Percentiles rank a stretch among this genome's conserved stretches.
Conservation (phyloP, 129 eudicot species). For the Centella asiatica region DNA sequence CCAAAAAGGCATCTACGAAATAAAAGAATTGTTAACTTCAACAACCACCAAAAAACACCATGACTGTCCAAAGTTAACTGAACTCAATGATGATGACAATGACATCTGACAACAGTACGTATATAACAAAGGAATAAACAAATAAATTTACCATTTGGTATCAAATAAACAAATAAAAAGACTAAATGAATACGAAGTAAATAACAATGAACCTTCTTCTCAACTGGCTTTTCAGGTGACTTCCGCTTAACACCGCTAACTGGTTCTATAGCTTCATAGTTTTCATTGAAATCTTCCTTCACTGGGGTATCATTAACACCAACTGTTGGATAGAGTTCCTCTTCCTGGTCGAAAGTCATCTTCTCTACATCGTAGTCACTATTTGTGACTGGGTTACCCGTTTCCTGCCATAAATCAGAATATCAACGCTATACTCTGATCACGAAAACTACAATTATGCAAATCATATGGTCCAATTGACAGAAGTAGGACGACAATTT, state of each 20-base stretch:
- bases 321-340: slow-evolving; percentile 59
- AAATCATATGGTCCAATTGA: not conserved
- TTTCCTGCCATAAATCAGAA: slow-evolving; percentile 28
- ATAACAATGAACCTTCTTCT: slow-evolving; percentile 43
- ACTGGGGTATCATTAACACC: slow-evolving; percentile 32
- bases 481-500: too few relatives aligned
- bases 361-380: slow-evolving; percentile 59
- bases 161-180: not conserved
- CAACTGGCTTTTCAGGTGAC: slow-evolving; percentile 52
- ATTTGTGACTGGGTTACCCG: slow-evolving; percentile 14
- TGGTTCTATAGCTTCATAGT: slow-evolving; percentile 26
- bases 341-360: slow-evolving; percentile 69
- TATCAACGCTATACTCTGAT: not conserved
- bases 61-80: not conserved
- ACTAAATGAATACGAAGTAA: not conserved
- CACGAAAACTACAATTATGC: not conserved
- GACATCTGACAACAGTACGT: not conserved
- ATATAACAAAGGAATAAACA: slow-evolving; percentile 1
- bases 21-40: too few relatives aligned
- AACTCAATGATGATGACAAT: not conserved
- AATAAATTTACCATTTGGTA: not conserved
- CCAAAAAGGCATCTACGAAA: too few relatives aligned
- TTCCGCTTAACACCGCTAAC: slow-evolving; percentile 55
- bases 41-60: too few relatives aligned
- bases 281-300: slow-evolving; percentile 30